Evolutionary conservation across 2,329 filamentous ascomycete genomes (phyloP).

Genomic region (Pseudopithomyces maydicus): DNA sequence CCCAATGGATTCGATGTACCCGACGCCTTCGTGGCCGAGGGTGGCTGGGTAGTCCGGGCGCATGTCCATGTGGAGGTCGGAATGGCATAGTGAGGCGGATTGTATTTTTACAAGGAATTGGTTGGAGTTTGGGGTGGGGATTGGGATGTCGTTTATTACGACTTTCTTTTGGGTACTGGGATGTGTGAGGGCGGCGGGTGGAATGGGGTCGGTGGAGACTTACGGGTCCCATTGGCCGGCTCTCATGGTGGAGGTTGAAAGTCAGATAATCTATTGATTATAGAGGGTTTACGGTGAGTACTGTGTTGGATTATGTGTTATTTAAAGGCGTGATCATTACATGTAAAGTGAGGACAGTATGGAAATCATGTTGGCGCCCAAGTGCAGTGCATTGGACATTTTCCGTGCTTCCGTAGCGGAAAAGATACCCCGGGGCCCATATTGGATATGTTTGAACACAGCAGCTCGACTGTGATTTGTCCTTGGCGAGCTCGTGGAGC

Average conservation of each 20-base stretch:
- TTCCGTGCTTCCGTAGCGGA: constrained; percentile 5
- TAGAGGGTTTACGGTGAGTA: constrained; percentile 10
- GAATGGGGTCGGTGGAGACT: neutral
- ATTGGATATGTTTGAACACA: neutral
- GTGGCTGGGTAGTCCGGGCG: constrained; percentile 38
- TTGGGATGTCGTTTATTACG: constrained; percentile 35
- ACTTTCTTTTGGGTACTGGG: constrained; percentile 32
- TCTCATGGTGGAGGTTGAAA: constrained; percentile 23
- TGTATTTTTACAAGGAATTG: constrained; percentile 39
- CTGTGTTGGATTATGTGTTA: constrained; percentile 12
- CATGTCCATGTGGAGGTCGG: constrained; percentile 30
- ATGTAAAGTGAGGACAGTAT: neutral
- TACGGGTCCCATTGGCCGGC: constrained; percentile 39
- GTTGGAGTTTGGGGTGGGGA: constrained; percentile 24
- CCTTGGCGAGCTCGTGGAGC: neutral
- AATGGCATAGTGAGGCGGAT: constrained; percentile 38
- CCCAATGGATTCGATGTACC: constrained; percentile 47
- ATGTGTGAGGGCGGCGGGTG: neutral
- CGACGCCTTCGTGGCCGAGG: constrained; percentile 55
- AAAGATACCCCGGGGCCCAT: constrained; percentile 9
- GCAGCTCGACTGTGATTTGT: neutral
- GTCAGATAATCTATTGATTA: neutral
- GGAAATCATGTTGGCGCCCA: neutral
- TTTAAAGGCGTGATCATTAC: neutral
- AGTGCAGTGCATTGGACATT: neutral